A percentile compares a stretch with the other conserved stretches of the same genome.
Conservation (phyloP, 306 rosid species). For the Heteromeles arbutifolia region DNA sequence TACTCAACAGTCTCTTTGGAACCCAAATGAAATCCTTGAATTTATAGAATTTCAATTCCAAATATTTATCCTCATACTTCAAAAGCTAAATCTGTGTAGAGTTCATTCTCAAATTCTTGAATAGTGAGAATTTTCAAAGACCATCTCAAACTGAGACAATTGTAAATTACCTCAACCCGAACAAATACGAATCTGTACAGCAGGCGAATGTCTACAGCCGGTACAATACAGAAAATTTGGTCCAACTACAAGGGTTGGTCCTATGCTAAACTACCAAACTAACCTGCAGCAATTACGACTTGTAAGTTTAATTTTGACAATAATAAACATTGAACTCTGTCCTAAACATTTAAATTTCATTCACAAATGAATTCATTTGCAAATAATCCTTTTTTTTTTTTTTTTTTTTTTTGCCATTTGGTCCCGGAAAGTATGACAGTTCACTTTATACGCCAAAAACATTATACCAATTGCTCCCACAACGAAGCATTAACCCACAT, state of each 20-base stretch:
- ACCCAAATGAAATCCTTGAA: neutral
- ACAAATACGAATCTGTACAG: neutral
- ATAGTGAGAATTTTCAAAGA: neutral
- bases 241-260: neutral
- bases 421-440: neutral
- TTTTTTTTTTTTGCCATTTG: neutral
- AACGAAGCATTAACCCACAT: neutral
- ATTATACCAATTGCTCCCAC: neutral
- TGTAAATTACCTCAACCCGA: neutral
- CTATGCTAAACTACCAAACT: neutral
- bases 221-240: neutral
- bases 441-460: neutral
- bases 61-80: neutral
- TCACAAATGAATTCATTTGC: neutral
- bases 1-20: neutral
- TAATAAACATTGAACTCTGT: no score
- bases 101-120: neutral
- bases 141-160: neutral
- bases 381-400: neutral
- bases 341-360: neutral
- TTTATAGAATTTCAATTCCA: neutral
- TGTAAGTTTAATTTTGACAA: neutral
- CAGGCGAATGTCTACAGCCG: no score
- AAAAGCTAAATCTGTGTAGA: neutral
- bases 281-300: neutral